Conservation (phyloP, 805 yeast species). For the Teunomyces lycoperdinae region DNA sequence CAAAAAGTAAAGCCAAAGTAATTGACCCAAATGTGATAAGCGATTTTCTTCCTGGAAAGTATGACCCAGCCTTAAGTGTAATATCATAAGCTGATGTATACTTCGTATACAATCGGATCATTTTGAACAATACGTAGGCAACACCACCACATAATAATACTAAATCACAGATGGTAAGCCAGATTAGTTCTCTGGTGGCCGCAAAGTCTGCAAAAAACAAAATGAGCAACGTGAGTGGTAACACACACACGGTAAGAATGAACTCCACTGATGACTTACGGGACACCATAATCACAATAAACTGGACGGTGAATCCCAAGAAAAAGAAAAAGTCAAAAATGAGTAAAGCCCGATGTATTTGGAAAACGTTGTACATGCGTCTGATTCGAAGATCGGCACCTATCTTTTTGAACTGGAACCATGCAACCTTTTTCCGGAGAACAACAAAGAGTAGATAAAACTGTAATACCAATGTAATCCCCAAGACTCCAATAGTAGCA, state of each 20-base stretch:
- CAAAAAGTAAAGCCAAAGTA: constrained; percentile 35
- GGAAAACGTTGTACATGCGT: constrained; percentile 35
- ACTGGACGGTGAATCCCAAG: constrained; percentile 49
- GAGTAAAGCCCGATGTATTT: constrained; percentile 37
- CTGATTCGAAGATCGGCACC: constrained; percentile 46
- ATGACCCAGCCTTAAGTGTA: constrained; percentile 27
- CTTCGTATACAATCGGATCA: constrained; percentile 43
- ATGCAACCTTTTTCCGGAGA: constrained; percentile 39
- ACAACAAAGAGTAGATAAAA: constrained; percentile 24
- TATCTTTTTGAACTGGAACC: constrained; percentile 47
- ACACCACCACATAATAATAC: constrained; percentile 36
- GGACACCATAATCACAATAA: constrained; percentile 42
- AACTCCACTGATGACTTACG: constrained; percentile 39
- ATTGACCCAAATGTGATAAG: constrained; percentile 44
- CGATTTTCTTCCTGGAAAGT: constrained; percentile 46
- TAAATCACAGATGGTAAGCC: constrained; percentile 25
- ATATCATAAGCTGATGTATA: constrained; percentile 33
- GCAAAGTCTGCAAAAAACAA: constrained; percentile 36
- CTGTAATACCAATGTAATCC: constrained; percentile 31
- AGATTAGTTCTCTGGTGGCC: constrained; percentile 30
- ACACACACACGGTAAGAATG: constrained; percentile 43
- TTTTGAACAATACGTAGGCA: constrained; percentile 47
- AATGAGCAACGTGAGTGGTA: constrained; percentile 42
- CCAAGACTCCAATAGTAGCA: constrained; percentile 42
- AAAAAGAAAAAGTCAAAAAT: constrained; percentile 47